phyloP scores from a whole-genome alignment of 306 rosid species.

The Rosa chinensis region DNA sequence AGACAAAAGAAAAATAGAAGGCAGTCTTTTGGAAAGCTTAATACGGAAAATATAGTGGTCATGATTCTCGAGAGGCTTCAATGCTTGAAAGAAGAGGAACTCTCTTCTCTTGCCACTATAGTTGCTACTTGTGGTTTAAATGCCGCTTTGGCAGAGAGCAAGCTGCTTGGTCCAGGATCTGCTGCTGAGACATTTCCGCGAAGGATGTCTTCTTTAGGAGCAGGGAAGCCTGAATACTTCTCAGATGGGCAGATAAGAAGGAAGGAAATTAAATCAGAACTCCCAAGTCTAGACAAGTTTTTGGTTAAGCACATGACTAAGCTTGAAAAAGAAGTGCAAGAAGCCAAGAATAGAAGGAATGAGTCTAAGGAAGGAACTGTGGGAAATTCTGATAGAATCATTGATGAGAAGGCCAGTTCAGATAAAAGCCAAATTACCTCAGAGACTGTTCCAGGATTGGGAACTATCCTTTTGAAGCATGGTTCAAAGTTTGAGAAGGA shows the following conservation, averaged over 20 bases:
- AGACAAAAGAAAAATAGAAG: conserved; percentile 55
- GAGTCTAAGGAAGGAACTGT: conserved; percentile 30
- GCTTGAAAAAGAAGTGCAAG: conserved; percentile 83
- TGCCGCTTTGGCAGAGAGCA: conserved; percentile 80
- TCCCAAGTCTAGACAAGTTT: conserved; percentile 88
- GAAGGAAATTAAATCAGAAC: conserved; percentile 53
- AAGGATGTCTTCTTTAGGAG: conserved; percentile 48
- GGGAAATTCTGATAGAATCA: conserved; percentile 32
- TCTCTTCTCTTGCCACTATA: conserved; percentile 88
- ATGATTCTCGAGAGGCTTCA: conserved; percentile 81
- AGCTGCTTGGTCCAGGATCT: conserved; percentile 45
- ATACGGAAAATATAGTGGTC: conserved; percentile 53
- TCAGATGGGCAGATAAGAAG: conserved; percentile 43
- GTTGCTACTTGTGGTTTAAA: conserved; percentile 91
- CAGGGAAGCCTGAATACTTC: conserved; percentile 34
- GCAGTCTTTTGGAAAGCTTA: conserved; percentile 52
- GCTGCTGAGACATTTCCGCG: conserved; percentile 39
- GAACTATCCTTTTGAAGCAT: conserved; percentile 50
- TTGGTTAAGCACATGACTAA: conserved; percentile 79
- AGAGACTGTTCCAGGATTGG: conserved; percentile 48
- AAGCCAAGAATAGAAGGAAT: conserved; percentile 65
- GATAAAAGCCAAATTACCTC: conserved; percentile 15
- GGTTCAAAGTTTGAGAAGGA: conserved; percentile 49
- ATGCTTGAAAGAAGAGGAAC: conserved; percentile 80
- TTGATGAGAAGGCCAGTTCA: conserved; percentile 20